Evolutionary conservation across 495 filamentous ascomycete genomes (phyloP), one percentile per base, ranked within the genome.

Genomic region (Podospora appendiculata): DNA sequence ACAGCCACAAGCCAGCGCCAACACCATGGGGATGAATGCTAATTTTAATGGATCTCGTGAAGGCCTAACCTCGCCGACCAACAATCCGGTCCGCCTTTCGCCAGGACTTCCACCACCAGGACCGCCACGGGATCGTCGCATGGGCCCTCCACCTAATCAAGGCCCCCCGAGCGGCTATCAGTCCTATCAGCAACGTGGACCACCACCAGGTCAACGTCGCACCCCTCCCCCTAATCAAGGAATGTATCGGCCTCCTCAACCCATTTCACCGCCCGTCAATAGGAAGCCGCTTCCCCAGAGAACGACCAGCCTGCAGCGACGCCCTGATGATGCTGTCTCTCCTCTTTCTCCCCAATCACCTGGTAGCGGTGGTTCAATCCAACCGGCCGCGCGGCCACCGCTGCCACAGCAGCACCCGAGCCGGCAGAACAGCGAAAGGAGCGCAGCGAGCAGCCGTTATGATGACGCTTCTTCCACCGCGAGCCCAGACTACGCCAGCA

Each of bases 401-500:
- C 39, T 39, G 42, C 41, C 55, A 19, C n/a, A 40, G 52, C 46
- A 58, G 41, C 38, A 49, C 11, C 45, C 48, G n/a, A 44, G 34
- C 45, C 69, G 65, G 12, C 59, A 64, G 16, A 61, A 71, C 43
- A 70, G 66, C 12, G 60, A 68, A 47, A 58, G 64, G 45, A 75
- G 67, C 50, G 61, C 63, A 12, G 55, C 62, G 7, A 70, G 65
- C 44, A 75, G 70, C 45, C 60, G 63, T 11, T 74, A 74, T 57
- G 75, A 79, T 40, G 77, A 79, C 40, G 70, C 65, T 11, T 69
- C 70, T 14, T 76, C 75, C 3, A 78, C 73, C 14, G 58, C 64
- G 17, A 75, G 71, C 48, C 77, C 75, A 0, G 76, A 79, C 56
- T 90, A 89, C 66, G 83, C 85, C 6, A 90, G 86, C 64, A 87